Percentiles rank a stretch among this genome's conserved stretches.
These are phyloP conservation scores for Geoglossum cookeanum DNA, from an alignment of 2,329 filamentous ascomycete species.

Conservation along the genomic window DNA sequence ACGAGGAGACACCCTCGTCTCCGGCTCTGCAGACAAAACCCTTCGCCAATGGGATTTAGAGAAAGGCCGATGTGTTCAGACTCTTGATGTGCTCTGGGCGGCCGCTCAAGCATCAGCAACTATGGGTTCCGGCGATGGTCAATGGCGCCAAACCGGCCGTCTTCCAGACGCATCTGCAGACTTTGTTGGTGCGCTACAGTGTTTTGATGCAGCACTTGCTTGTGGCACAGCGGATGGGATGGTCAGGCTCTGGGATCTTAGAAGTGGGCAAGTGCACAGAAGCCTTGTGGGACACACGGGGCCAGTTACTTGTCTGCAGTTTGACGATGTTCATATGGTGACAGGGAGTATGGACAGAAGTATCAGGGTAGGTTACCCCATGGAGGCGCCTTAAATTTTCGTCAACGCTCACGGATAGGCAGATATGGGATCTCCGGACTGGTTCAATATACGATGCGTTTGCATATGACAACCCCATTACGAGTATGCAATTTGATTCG, in stretches of 20 bases:
- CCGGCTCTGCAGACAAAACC: conserved; percentile 92
- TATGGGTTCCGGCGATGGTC: conserved; percentile 35
- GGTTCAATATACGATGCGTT: conserved; percentile 92
- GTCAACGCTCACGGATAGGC: conserved; percentile 13
- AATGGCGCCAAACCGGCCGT: conserved; percentile 57
- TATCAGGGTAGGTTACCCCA: conserved; percentile 53
- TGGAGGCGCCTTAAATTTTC: background rate
- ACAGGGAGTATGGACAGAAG: conserved; percentile 86
- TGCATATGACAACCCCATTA: conserved; percentile 80
- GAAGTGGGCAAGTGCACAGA: conserved; percentile 90
- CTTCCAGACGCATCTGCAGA: conserved; percentile 52
- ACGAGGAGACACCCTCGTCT: conserved; percentile 72
- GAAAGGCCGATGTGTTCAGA: conserved; percentile 94
- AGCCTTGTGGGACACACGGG: conserved; percentile 92
- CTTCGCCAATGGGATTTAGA: conserved; percentile 93
- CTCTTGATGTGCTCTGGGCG: conserved; percentile 93
- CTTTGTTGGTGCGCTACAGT: conserved; percentile 86
- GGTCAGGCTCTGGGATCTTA: conserved; percentile 90
- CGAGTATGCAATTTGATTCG: conserved; percentile 92
- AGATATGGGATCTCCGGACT: conserved; percentile 98
- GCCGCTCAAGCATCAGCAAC: conserved; percentile 71
- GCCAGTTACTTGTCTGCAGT: conserved; percentile 83
- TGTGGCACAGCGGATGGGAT: conserved; percentile 96
- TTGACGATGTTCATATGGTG: conserved; percentile 87
- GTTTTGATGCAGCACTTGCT: conserved; percentile 86